Evolutionary conservation across 2,329 filamentous ascomycete species (phyloP).

Genomic region (Scolecobasidium constrictum): DNA sequence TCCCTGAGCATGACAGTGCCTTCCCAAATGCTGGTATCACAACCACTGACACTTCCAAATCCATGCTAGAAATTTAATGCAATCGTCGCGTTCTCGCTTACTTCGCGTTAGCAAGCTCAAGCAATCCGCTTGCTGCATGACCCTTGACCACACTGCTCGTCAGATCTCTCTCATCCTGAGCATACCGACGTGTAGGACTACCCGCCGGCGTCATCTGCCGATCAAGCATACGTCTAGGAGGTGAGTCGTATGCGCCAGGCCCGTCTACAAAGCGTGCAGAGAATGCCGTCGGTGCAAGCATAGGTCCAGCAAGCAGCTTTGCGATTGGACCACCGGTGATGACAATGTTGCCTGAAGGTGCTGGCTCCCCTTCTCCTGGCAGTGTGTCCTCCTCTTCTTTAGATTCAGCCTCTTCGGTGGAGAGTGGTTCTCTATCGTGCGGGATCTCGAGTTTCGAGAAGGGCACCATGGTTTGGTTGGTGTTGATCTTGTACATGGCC

Average conservation of each 20-base stretch:
- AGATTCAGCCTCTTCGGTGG: not conserved
- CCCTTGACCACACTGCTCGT: constrained; percentile 38
- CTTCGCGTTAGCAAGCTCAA: constrained; percentile 39
- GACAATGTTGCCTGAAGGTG: not conserved
- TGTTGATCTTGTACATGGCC: constrained; percentile 65
- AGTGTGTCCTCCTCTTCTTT: not conserved
- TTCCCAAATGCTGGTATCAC: too few species aligned
- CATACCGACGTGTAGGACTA: constrained; percentile 10
- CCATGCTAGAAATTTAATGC: too few species aligned
- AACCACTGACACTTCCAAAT: too few species aligned
- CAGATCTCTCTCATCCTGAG: constrained; percentile 23
- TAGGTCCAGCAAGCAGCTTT: constrained; percentile 25
- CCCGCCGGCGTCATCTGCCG: not conserved
- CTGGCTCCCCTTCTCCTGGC: not conserved
- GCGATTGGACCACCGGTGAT: constrained; percentile 10
- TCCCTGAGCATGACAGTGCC: too few species aligned
- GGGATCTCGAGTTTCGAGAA: constrained; percentile 41
- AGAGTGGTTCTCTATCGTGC: not conserved
- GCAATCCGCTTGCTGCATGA: constrained; percentile 41
- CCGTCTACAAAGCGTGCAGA: constrained; percentile 26
- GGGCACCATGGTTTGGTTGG: constrained; percentile 57
- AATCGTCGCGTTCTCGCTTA: too few species aligned
- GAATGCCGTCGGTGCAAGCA: constrained; percentile 26
- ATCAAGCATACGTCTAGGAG: not conserved
- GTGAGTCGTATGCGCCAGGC: constrained; percentile 20